Evolutionary conservation across 1,284 basidiomycete genomes (phyloP).

Genomic region (Sanghuangporus sanghuang): DNA sequence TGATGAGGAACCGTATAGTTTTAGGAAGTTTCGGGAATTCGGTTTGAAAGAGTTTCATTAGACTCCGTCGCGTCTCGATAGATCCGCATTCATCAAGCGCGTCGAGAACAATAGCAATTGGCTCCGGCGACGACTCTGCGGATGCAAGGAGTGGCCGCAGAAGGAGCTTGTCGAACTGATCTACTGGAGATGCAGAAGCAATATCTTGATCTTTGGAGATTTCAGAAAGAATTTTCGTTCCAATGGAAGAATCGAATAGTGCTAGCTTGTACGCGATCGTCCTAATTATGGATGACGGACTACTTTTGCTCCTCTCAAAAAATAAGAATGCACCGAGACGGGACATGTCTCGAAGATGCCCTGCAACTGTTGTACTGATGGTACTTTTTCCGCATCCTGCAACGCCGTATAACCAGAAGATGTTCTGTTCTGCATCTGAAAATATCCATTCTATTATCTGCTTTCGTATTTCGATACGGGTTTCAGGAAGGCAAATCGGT

Average conservation of each 20-base stretch:
- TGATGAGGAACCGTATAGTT: slow-evolving; percentile 5
- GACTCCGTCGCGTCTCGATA: slow-evolving; percentile 24
- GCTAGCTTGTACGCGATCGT: slow-evolving; percentile 21
- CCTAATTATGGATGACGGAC: slow-evolving; percentile 18
- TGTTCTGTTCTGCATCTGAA: background rate
- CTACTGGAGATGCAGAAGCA: background rate
- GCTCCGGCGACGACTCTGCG: background rate
- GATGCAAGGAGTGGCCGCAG: background rate
- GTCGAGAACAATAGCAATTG: slow-evolving; percentile 6
- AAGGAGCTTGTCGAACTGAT: slow-evolving; percentile 4
- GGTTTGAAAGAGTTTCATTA: slow-evolving; percentile 24
- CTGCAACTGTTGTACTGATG: slow-evolving; percentile 19
- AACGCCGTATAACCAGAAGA: slow-evolving; percentile 25
- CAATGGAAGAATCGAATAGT: slow-evolving; percentile 15
- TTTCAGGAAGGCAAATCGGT: slow-evolving; percentile 9
- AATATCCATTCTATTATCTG: background rate
- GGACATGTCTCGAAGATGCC: background rate
- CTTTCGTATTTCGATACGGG: background rate
- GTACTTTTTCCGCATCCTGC: slow-evolving; percentile 26
- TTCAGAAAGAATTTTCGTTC: background rate
- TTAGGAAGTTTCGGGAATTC: slow-evolving; percentile 18
- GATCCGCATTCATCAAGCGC: slow-evolving; percentile 10
- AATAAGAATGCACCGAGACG: slow-evolving; percentile 15
- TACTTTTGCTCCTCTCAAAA: slow-evolving; percentile 17
- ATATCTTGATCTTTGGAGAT: slow-evolving; percentile 4